Evolutionary conservation across 257 asterid species (phyloP), one percentile per base, ranked within the genome.

Genomic region (Echites panduratus): DNA sequence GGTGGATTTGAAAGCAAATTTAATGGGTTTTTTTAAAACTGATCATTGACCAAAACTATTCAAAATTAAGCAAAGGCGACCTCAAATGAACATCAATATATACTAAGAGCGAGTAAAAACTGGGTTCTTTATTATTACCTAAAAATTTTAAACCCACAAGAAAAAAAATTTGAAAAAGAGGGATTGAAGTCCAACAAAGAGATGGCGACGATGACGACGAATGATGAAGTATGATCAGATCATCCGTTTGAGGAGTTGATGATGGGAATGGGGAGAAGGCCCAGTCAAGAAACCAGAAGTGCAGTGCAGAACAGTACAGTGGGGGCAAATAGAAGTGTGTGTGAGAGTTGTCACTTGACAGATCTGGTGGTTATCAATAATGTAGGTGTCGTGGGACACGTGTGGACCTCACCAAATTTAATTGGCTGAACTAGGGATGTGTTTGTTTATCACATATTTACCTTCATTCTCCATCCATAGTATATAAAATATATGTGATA

Each of bases 301-400:
- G 82, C 41, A 9, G 80, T 71, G 40, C 12, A 41, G 70, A 2
- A 40, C 68, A 48, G 44, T 45, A 27, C 77, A 73, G 56, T 9
- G 44, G 68, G 61, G 70, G 29, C 66, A 71, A 54, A 40, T 56
- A 14, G 71, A 20, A 56, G 26, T 47, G 38, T 32, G 38, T 54
- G 24, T 29, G 57, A 26, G 58, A 2, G 49, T 29, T 74, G 66
- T 40, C 82, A 78, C 78, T 75, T 78, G 82, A 78, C 75, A 68
- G 78, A 52, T 70, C 75, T 26, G 57, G 68, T 26, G 57, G 68
- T 0, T 70, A 73, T 69, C 75, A 54, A 71, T 44, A 52, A 71
- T 53, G 67, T 54, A 52, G 45, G 64, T 53, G 69, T 32, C 66
- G 26, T 52, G 71, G 73, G 81, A 70, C 74, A 66, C 67, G 58